Percentiles rank a stretch among this genome's conserved stretches.
These are phyloP conservation scores for Nakazawaea wyomingensis DNA, from an alignment of 805 yeast species.

Conservation along the genomic window DNA sequence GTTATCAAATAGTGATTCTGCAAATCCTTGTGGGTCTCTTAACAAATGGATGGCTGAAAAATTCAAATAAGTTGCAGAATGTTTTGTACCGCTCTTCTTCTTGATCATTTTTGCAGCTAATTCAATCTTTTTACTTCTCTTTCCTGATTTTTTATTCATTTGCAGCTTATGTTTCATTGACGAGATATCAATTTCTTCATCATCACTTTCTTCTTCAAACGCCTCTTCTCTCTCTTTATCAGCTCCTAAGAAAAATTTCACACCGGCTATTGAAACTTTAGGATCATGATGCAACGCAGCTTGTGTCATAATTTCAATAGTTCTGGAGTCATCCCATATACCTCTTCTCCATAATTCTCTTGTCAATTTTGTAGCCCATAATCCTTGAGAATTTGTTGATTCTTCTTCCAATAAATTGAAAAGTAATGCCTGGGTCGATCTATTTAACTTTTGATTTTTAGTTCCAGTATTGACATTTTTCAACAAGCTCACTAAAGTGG, in stretches of 20 bases:
- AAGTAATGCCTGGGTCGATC: constrained; percentile 86
- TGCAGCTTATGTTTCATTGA: constrained; percentile 75
- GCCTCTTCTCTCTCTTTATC: constrained; percentile 90
- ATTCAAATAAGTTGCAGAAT: constrained; percentile 67
- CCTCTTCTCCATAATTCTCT: constrained; percentile 97
- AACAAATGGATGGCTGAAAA: constrained; percentile 92
- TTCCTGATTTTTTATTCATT: constrained; percentile 76
- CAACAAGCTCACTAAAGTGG: constrained; percentile 69
- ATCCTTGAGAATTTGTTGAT: constrained; percentile 61
- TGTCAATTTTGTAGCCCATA: constrained; percentile 95
- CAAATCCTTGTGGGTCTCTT: constrained; percentile 97
- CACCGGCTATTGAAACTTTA: constrained; percentile 88
- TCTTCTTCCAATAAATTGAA: constrained; percentile 82
- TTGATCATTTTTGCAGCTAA: constrained; percentile 64
- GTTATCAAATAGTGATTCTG: constrained; percentile 70
- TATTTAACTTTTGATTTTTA: constrained; percentile 83
- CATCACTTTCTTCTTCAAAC: constrained; percentile 63
- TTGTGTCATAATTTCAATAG: constrained; percentile 96
- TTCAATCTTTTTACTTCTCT: constrained; percentile 61
- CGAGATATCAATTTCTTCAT: constrained; percentile 65
- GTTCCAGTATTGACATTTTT: constrained; percentile 84
- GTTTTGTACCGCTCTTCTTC: constrained; percentile 55
- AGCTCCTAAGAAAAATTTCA: constrained; percentile 87
- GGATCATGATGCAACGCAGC: constrained; percentile 86
- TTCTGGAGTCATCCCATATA: constrained; percentile 95